Evolutionary conservation across 2,329 filamentous ascomycete genomes (phyloP).

Genomic region (Aphanoascus verrucosus): DNA sequence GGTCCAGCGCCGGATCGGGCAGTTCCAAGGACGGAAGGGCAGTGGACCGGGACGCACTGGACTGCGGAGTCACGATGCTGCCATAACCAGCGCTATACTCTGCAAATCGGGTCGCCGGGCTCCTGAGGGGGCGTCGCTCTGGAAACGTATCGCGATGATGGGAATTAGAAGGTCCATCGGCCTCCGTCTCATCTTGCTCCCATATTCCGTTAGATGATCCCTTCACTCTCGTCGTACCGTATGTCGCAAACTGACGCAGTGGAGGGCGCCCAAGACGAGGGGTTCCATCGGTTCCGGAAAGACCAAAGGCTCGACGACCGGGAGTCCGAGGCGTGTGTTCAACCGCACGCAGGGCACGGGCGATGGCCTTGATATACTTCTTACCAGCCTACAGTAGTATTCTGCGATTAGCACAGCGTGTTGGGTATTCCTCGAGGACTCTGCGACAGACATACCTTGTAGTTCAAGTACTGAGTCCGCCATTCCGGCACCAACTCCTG

Average conservation of each 20-base stretch:
- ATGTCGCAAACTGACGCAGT: constrained; percentile 16
- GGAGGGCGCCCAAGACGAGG: constrained; percentile 13
- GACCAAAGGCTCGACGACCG: constrained; percentile 24
- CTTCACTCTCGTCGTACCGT: constrained; percentile 19
- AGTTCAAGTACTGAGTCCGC: constrained; percentile 87
- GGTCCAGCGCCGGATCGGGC: constrained; percentile 51
- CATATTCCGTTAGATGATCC: neutral
- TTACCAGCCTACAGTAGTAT: constrained; percentile 53
- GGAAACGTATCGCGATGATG: constrained; percentile 20
- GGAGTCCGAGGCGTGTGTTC: constrained; percentile 48
- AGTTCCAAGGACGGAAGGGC: constrained; percentile 46
- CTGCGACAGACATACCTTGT: constrained; percentile 54
- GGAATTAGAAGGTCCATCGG: neutral
- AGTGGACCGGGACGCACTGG: constrained; percentile 24
- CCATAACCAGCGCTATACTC: constrained; percentile 46
- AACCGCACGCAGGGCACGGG: constrained; percentile 55
- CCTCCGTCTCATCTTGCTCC: neutral
- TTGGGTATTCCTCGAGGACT: constrained; percentile 5
- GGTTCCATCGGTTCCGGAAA: constrained; percentile 15
- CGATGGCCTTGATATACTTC: constrained; percentile 79
- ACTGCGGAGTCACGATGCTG: constrained; percentile 48
- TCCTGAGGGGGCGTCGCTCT: constrained; percentile 29
- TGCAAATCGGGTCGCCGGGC: constrained; percentile 27
- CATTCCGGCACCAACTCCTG: constrained; percentile 87
- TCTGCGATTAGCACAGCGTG: constrained; percentile 2